These are phyloP conservation scores for Pseudogymnoascus sp. DNA, from an alignment of 2,329 filamentous ascomycete species.

Conservation along the genomic window DNA sequence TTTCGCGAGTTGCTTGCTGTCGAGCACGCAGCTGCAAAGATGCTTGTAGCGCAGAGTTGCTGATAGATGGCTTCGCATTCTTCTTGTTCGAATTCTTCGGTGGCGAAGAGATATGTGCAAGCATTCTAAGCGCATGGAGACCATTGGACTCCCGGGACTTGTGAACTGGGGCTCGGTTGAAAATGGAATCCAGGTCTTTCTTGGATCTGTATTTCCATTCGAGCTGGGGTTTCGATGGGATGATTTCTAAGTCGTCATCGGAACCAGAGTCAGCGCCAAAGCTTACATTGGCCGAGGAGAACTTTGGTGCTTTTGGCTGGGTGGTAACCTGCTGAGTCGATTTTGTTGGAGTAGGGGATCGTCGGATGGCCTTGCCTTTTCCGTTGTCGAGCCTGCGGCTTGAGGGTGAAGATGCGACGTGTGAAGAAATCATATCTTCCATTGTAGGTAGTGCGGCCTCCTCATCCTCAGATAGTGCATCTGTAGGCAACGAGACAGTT, in stretches of 20 bases:
- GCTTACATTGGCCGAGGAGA: conserved; percentile 27
- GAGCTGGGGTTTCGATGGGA: conserved; percentile 16
- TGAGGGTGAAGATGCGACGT: conserved; percentile 25
- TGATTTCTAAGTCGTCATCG: conserved; percentile 59
- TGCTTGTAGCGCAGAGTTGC: conserved; percentile 57
- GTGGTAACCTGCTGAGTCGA: conserved; percentile 22
- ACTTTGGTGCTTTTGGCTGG: conserved; percentile 33
- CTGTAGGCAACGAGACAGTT: background rate
- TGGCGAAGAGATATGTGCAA: conserved; percentile 63
- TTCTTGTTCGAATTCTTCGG: conserved; percentile 39
- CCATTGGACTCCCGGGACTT: conserved; percentile 55
- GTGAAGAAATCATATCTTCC: conserved; percentile 19
- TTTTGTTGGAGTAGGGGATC: conserved; percentile 11
- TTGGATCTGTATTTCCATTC: conserved; percentile 23
- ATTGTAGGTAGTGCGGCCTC: conserved; percentile 32
- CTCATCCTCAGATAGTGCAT: conserved; percentile 15
- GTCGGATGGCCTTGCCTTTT: conserved; percentile 46
- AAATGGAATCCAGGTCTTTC: conserved; percentile 51
- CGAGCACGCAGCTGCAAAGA: conserved; percentile 63
- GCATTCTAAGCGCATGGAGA: conserved; percentile 58
- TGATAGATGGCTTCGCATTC: conserved; percentile 50
- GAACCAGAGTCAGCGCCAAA: conserved; percentile 38
- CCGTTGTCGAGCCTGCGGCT: conserved; percentile 41
- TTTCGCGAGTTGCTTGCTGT: conserved; percentile 69
- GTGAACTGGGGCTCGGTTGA: conserved; percentile 58